Evolutionary conservation across 2,329 filamentous ascomycete genomes (phyloP).

Genomic region (Colletotrichum euphorbiae): DNA sequence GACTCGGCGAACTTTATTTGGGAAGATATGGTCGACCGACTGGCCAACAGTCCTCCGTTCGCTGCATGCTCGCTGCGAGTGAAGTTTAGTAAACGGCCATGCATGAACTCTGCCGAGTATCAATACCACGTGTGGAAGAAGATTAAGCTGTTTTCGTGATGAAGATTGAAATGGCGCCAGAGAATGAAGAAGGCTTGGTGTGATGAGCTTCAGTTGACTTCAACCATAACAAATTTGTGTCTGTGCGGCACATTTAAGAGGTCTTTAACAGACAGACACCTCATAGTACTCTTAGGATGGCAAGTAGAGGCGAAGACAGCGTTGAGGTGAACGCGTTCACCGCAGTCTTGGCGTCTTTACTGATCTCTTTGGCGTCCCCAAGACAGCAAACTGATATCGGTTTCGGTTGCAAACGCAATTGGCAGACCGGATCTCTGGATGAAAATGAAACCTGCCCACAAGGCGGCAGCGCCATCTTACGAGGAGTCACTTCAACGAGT

Average conservation of each 20-base stretch:
- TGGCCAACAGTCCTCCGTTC: neutral
- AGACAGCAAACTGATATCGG: constrained; percentile 9
- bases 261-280: neutral
- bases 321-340: constrained; percentile 12
- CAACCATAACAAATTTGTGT: neutral
- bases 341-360: constrained; percentile 21
- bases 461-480: neutral
- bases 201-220: constrained; percentile 1
- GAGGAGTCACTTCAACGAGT: constrained; percentile 5
- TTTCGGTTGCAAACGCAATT: constrained; percentile 31
- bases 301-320: constrained; percentile 11
- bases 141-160: neutral
- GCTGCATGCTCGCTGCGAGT: neutral
- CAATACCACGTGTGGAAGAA: neutral
- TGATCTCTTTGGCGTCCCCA: neutral
- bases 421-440: neutral
- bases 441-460: constrained; percentile 18
- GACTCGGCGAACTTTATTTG: constrained; percentile 20
- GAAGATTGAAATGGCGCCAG: neutral
- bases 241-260: neutral
- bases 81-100: neutral
- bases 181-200: neutral
- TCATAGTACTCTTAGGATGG: neutral
- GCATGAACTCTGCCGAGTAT: constrained; percentile 3
- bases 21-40: neutral